Evolutionary conservation across 805 yeast genomes (phyloP).

Genomic region (Ogataea wickerhamii): DNA sequence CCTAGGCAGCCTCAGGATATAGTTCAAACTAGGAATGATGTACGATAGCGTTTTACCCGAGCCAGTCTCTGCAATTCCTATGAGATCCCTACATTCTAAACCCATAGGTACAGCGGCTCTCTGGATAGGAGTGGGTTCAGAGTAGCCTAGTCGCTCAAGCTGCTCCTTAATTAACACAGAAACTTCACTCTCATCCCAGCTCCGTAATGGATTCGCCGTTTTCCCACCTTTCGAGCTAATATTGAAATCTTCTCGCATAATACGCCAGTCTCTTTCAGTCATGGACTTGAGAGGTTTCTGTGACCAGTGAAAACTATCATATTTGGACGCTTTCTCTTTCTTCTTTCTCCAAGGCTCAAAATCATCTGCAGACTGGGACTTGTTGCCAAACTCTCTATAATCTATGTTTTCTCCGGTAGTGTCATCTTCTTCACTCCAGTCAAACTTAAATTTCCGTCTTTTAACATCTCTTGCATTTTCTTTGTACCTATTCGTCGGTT

Average conservation of each 20-base stretch:
- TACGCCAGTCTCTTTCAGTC: constrained; percentile 88
- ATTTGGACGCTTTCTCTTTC: not conserved
- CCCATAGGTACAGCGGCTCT: constrained; percentile 81
- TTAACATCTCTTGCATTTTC: constrained; percentile 4
- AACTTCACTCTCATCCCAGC: constrained; percentile 65
- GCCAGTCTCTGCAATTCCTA: constrained; percentile 96
- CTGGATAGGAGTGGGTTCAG: constrained; percentile 86
- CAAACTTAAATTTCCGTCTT: constrained; percentile 52
- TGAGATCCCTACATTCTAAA: constrained; percentile 54
- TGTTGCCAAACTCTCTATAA: constrained; percentile 25
- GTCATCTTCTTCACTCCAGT: constrained; percentile 69
- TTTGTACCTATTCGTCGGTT: not conserved
- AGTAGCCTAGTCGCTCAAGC: constrained; percentile 41
- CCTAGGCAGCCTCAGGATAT: constrained; percentile 45
- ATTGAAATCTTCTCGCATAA: constrained; percentile 71
- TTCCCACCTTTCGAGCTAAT: constrained; percentile 55
- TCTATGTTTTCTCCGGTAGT: constrained; percentile 48
- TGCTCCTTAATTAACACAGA: constrained; percentile 40
- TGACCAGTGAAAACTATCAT: constrained; percentile 54
- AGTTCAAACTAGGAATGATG: constrained; percentile 65
- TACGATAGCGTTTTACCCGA: constrained; percentile 92
- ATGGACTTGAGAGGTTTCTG: constrained; percentile 59
- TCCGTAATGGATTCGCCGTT: constrained; percentile 58
- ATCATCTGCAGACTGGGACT: not conserved
- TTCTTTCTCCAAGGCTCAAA: constrained; percentile 1